Conservation (phyloP, 2,329 filamentous ascomycete genomes). For the Penicillium sp. region DNA sequence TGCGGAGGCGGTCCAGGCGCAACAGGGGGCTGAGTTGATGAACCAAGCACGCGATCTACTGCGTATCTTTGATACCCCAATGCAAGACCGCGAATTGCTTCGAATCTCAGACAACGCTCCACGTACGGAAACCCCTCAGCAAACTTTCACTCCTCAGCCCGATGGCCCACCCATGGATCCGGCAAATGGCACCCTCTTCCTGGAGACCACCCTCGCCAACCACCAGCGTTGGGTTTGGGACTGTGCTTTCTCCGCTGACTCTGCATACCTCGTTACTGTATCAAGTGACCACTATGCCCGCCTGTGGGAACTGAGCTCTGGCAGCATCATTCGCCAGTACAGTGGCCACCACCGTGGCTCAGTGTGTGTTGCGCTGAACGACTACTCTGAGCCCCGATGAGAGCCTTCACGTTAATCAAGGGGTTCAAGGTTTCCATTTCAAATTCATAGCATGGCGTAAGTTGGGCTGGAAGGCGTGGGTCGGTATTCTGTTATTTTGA, state of each 20-base stretch:
- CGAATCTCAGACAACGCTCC: constrained; percentile 29
- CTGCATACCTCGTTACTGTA: constrained; percentile 87
- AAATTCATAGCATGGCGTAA: constrained; percentile 18
- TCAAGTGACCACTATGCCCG: constrained; percentile 92
- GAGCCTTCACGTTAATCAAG: not conserved
- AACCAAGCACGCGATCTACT: constrained; percentile 25
- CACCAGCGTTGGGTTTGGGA: constrained; percentile 99
- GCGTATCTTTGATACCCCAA: constrained; percentile 27
- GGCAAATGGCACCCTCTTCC: constrained; percentile 61
- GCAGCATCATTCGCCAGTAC: constrained; percentile 90
- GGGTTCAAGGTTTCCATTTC: not conserved
- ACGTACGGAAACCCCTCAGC: constrained; percentile 29
- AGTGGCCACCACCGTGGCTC: constrained; percentile 91
- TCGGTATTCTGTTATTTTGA: not conserved
- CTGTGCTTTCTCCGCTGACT: constrained; percentile 91
- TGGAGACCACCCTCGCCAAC: constrained; percentile 83
- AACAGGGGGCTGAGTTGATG: constrained; percentile 19
- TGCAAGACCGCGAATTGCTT: constrained; percentile 27
- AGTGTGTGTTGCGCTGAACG: constrained; percentile 89
- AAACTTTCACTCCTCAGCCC: constrained; percentile 35
- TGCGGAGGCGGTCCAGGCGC: constrained; percentile 16
- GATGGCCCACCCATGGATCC: constrained; percentile 44
- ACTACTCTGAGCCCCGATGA: constrained; percentile 60
- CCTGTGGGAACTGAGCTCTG: constrained; percentile 83
- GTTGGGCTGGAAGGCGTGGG: not conserved